phyloP scores from a whole-genome alignment of 1,284 basidiomycete species.

The Trichosporon faecale region DNA sequence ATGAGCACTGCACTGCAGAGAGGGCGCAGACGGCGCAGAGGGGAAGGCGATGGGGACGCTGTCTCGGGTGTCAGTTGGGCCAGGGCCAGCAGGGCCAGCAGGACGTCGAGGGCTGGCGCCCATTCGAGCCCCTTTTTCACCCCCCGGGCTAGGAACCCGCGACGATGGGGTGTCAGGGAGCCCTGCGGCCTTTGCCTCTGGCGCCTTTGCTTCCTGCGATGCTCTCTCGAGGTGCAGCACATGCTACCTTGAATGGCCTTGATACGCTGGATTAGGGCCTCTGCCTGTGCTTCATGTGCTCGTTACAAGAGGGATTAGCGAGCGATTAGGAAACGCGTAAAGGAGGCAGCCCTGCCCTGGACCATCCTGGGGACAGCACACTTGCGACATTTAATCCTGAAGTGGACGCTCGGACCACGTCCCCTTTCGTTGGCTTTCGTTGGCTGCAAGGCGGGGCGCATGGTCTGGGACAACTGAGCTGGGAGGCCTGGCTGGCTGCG shows the following conservation, averaged over 20 bases:
- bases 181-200: not conserved
- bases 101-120: no score
- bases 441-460: not conserved
- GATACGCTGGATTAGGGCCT: not conserved
- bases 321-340: not conserved
- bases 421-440: not conserved
- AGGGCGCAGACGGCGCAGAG: no score
- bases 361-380: not conserved
- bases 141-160: conserved; percentile 11
- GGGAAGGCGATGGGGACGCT: not conserved
- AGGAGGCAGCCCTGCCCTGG: no score
- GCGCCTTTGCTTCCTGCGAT: no score
- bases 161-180: not conserved
- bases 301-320: not conserved
- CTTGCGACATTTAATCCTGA: not conserved
- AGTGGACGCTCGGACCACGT: not conserved
- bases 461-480: not conserved
- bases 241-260: not conserved
- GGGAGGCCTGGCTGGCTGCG: not conserved
- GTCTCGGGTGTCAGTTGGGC: not conserved
- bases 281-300: not conserved
- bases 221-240: not conserved
- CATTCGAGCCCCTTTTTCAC: conserved; percentile 9
- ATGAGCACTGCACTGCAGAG: not conserved
- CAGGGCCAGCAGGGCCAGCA: not conserved